Evolutionary conservation across 805 yeast genomes (phyloP).

Genomic region (Brettanomyces naardenensis): DNA sequence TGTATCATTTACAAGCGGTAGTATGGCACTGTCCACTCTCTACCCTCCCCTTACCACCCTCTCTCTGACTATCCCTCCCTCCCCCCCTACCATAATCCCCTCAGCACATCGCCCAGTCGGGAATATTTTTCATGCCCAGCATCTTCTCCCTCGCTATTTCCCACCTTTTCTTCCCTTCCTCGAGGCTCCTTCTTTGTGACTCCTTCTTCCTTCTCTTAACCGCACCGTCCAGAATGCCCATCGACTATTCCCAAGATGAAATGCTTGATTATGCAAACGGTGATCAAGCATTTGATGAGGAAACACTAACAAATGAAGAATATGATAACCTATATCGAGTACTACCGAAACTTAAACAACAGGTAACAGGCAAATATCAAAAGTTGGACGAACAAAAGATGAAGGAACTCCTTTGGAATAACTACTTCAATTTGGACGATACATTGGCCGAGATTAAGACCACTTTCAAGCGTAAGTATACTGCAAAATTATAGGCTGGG

Average conservation of each 20-base stretch:
- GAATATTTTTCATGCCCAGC: too few relatives aligned
- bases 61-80: too few relatives aligned
- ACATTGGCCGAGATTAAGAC: conserved; percentile 40
- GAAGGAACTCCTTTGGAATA: conserved; percentile 51
- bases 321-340: conserved; percentile 32
- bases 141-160: too few relatives aligned
- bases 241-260: conserved; percentile 26
- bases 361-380: conserved; percentile 29
- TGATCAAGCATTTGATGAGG: conserved; percentile 28
- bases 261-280: conserved; percentile 10
- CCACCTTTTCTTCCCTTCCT: not conserved
- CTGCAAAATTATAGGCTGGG: not conserved
- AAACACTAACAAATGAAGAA: conserved; percentile 31
- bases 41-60: too few relatives aligned
- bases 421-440: conserved; percentile 47
- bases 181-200: not conserved
- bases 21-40: too few relatives aligned
- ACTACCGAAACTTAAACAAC: conserved; percentile 35
- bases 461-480: conserved; percentile 23
- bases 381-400: conserved; percentile 39
- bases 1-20: too few relatives aligned
- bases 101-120: too few relatives aligned
- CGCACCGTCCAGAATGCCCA: not conserved
- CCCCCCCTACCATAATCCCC: too few relatives aligned
- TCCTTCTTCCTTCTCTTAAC: not conserved